phyloP scores from a whole-genome alignment of 2,329 filamentous ascomycete genomes.

The Coleophoma crateriformis region DNA sequence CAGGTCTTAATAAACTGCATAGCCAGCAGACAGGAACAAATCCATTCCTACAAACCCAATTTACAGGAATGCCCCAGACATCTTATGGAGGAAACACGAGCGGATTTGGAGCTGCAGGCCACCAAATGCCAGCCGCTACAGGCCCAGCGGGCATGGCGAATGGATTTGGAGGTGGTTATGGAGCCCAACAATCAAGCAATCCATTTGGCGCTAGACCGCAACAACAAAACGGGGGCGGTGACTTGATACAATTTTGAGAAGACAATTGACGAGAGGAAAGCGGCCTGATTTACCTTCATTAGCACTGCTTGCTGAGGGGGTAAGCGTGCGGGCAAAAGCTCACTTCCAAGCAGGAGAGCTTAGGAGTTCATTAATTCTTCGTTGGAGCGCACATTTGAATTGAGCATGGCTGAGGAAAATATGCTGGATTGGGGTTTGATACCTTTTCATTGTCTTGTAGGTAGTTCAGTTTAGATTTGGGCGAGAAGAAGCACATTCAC shows the following conservation, averaged over 20 bases:
- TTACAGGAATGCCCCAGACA: constrained; percentile 66
- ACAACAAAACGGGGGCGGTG: constrained; percentile 31
- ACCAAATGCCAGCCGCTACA: constrained; percentile 48
- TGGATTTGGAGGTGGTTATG: constrained; percentile 36
- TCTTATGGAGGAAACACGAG: constrained; percentile 41
- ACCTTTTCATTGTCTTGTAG: constrained; percentile 6
- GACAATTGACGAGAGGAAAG: background rate
- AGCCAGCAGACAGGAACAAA: constrained; percentile 64
- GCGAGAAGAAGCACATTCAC: constrained; percentile 16
- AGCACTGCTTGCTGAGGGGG: background rate
- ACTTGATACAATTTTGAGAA: constrained; percentile 26
- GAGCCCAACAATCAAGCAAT: constrained; percentile 34
- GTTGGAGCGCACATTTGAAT: background rate
- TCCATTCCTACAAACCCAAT: constrained; percentile 81
- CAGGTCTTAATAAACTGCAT: constrained; percentile 65
- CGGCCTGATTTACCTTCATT: constrained; percentile 7
- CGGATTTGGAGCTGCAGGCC: constrained; percentile 16
- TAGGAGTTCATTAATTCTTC: background rate
- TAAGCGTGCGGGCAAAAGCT: background rate
- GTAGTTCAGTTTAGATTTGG: constrained; percentile 14
- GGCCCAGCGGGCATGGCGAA: constrained; percentile 49
- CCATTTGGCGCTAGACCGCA: constrained; percentile 48
- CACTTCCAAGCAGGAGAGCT: too few relatives aligned
- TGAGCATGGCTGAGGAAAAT: constrained; percentile 4
- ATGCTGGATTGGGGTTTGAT: constrained; percentile 9